Conservation (phyloP, 345 rosid genomes). For the Melaleuca quinquenervia region DNA sequence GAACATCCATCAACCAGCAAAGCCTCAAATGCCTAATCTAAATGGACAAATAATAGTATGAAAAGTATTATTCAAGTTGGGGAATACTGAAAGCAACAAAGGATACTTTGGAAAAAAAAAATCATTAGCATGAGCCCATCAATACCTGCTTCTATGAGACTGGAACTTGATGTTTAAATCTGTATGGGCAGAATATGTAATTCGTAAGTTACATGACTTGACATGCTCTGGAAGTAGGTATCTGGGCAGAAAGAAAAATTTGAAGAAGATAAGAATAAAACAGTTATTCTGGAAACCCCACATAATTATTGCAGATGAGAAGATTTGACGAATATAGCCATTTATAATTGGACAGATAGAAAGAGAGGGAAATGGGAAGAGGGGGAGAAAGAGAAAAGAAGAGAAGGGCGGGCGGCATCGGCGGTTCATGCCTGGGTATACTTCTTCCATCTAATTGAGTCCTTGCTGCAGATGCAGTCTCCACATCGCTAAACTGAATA, state of each 20-base stretch:
- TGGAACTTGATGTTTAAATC: slow-evolving; percentile 98
- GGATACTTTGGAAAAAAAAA: not conserved
- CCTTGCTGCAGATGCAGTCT: slow-evolving; percentile 80
- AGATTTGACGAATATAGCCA: not conserved
- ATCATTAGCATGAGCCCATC: not conserved
- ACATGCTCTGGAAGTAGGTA: slow-evolving; percentile 89
- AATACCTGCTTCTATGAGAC: slow-evolving; percentile 96
- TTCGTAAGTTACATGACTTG: slow-evolving; percentile 61
- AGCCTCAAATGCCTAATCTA: slow-evolving; percentile 14
- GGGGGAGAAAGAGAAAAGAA: not conserved
- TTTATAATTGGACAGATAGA: not conserved
- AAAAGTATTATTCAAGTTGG: not conserved
- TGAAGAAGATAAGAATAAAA: not conserved
- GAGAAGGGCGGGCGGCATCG: not conserved
- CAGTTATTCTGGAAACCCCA: not conserved
- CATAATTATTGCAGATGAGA: not conserved
- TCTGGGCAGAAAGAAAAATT: slow-evolving; percentile 16
- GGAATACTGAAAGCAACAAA: not conserved
- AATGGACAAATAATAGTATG: slow-evolving; percentile 1
- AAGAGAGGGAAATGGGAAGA: not conserved
- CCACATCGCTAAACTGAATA: slow-evolving; percentile 85
- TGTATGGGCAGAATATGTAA: slow-evolving; percentile 93
- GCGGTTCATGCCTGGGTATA: slow-evolving; percentile 53
- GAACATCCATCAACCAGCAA: slow-evolving; percentile 10
- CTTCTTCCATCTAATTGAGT: slow-evolving; percentile 93